These are phyloP conservation scores for Xylariaceae sp. DNA, from an alignment of 2,329 filamentous ascomycete genomes.

Conservation along the genomic window DNA sequence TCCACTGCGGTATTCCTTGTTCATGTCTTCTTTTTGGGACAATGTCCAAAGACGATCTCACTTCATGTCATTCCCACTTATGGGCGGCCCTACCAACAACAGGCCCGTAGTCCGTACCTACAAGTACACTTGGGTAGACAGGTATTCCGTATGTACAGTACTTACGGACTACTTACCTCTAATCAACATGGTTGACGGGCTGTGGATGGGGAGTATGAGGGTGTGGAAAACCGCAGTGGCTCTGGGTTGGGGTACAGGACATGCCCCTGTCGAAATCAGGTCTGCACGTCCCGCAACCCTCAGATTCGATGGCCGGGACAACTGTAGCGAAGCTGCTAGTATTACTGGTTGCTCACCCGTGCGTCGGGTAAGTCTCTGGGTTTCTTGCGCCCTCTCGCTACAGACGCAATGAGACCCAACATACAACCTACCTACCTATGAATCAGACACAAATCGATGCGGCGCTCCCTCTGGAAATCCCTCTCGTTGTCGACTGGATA, in stretches of 20 bases:
- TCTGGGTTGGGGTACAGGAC: conserved; percentile 17
- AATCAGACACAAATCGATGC: neutral
- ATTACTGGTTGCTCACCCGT: no score
- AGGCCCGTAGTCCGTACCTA: no score
- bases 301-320: neutral
- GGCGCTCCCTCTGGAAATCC: neutral
- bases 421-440: neutral
- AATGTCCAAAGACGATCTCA: neutral
- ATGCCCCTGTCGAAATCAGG: conserved; percentile 7
- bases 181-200: neutral
- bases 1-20: neutral
- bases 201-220: neutral
- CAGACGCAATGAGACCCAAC: conserved; percentile 16
- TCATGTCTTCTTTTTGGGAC: neutral
- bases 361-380: conserved; percentile 2
- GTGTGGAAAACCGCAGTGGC: conserved; percentile 7
- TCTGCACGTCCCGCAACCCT: neutral
- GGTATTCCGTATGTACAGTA: no score
- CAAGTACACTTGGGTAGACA: no score
- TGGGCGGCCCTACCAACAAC: no score
- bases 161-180: neutral
- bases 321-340: neutral
- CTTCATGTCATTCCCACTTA: no score
- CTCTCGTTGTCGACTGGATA: neutral
- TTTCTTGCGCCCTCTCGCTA: conserved; percentile 6